Percentiles rank a stretch among this genome's conserved stretches.
phyloP scores from a whole-genome alignment of 148 eudicot species.

The Vaccinium darrowii region DNA sequence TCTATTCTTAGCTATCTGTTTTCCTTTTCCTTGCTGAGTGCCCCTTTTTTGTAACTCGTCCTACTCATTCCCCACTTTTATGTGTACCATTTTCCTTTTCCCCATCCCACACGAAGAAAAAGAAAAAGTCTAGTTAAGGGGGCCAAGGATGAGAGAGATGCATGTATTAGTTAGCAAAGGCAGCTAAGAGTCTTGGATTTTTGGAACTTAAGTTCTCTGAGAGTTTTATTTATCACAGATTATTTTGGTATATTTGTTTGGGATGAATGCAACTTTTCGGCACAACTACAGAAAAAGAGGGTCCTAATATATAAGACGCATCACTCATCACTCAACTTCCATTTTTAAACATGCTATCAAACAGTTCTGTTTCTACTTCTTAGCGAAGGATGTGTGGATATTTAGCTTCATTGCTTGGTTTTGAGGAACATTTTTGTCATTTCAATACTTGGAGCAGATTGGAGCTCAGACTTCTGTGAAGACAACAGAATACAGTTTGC shows the following conservation, averaged over 20 bases:
- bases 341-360: background rate
- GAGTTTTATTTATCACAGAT: background rate
- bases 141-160: background rate
- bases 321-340: background rate
- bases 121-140: background rate
- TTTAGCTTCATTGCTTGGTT: background rate
- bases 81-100: background rate
- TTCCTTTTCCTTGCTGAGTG: background rate
- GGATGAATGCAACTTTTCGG: background rate
- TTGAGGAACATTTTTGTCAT: background rate
- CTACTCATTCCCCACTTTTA: background rate
- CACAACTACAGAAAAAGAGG: background rate
- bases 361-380: conserved; percentile 4
- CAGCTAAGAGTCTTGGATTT: background rate
- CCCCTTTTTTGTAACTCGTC: background rate
- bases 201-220: background rate
- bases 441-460: conserved; percentile 49
- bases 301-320: background rate
- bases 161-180: background rate
- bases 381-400: background rate
- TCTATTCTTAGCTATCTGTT: background rate
- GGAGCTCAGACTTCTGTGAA: conserved; percentile 81
- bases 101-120: background rate
- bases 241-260: background rate
- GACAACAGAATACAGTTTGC: conserved; percentile 29